Percentiles rank a stretch among this genome's conserved stretches.
Conservation (phyloP, 2,329 filamentous ascomycete species). For the Sporothrix luriei region DNA sequence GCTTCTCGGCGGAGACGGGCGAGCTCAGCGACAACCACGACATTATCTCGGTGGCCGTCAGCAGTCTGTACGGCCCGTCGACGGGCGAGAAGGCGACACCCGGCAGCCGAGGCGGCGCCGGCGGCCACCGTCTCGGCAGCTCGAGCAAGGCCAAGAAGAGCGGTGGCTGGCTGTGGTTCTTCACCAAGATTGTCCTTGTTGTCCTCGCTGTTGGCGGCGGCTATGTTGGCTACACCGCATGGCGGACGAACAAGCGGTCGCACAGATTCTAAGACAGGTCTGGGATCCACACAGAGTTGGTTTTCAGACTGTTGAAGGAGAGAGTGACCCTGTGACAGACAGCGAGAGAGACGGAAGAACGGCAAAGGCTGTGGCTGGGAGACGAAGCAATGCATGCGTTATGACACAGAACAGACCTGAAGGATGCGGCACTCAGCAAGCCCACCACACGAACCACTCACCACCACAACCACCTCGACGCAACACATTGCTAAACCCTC, state of each 20-base stretch:
- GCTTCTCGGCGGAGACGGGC: constrained; percentile 86
- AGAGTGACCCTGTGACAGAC: background rate
- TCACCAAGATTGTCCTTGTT: constrained; percentile 83
- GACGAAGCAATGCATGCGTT: background rate
- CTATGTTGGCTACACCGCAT: constrained; percentile 86
- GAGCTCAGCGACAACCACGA: constrained; percentile 98
- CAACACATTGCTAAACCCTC: background rate
- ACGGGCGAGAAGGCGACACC: constrained; percentile 48
- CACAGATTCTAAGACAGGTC: constrained; percentile 54
- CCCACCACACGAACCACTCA: constrained; percentile 3
- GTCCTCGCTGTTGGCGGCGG: constrained; percentile 68
- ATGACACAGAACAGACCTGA: background rate
- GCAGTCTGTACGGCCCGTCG: constrained; percentile 77
- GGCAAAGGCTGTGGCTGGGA: background rate
- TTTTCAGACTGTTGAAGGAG: background rate
- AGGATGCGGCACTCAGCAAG: background rate
- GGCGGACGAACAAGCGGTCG: constrained; percentile 66
- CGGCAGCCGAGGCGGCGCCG: constrained; percentile 41
- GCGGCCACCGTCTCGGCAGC: constrained; percentile 40
- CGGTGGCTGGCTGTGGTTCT: constrained; percentile 62
- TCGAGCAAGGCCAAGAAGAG: constrained; percentile 50
- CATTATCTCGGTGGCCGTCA: constrained; percentile 81
- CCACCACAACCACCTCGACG: background rate
- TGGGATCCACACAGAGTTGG: background rate
- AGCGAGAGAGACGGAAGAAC: background rate